Conservation (phyloP, 2,329 filamentous ascomycete genomes). For the Colletotrichum chlorophyti region DNA sequence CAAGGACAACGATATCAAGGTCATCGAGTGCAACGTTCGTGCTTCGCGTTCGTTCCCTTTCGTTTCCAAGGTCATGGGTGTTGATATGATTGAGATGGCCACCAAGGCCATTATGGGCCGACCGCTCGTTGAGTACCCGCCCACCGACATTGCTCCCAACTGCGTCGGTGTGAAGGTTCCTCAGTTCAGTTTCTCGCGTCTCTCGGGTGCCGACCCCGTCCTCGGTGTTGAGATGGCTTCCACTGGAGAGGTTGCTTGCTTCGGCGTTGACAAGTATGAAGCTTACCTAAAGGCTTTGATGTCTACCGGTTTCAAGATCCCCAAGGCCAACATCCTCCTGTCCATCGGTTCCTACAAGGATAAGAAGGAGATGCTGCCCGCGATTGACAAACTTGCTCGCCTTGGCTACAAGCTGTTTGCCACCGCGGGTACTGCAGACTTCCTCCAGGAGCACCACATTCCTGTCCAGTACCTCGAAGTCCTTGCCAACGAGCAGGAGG, state of each 20-base stretch:
- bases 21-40: conserved; percentile 98
- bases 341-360: conserved; percentile 98
- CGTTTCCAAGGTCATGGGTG: conserved; percentile 97
- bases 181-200: conserved; percentile 97
- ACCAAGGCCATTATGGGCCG: conserved; percentile 94
- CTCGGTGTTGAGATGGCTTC: conserved; percentile 99
- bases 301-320: conserved; percentile 94
- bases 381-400: conserved; percentile 86
- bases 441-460: conserved; percentile 90
- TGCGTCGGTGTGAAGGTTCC: conserved; percentile 98
- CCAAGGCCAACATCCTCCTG: conserved; percentile 92
- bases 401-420: conserved; percentile 96
- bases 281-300: conserved; percentile 96
- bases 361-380: conserved; percentile 96
- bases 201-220: conserved; percentile 95
- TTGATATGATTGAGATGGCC: conserved; percentile 97
- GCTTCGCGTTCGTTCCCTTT: conserved; percentile 97
- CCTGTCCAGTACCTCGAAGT: conserved; percentile 94
- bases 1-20: conserved; percentile 99
- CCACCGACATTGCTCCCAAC: conserved; percentile 75
- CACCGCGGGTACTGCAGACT: conserved; percentile 95
- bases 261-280: conserved; percentile 95
- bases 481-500: conserved; percentile 77
- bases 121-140: conserved; percentile 83
- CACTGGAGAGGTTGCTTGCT: conserved; percentile 96